These are phyloP conservation scores for Stylosanthes scabra DNA, from an alignment of 331 rosid genomes.

Conservation along the genomic window DNA sequence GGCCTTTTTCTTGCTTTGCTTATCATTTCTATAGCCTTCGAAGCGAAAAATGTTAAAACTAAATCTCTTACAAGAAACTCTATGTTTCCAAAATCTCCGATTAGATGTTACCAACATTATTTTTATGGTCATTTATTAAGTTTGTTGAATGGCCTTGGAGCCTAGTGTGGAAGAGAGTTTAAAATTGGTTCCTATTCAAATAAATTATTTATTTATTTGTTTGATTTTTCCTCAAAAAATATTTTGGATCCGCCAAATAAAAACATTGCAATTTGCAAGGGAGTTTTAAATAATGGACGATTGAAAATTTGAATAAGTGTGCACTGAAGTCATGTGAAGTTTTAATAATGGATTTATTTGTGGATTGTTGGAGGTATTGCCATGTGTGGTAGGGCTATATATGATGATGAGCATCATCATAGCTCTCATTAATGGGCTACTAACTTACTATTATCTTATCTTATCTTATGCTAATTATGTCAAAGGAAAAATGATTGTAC, in stretches of 20 bases:
- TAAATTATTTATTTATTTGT: too few species aligned
- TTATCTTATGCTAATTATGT: background rate
- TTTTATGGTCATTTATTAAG: background rate
- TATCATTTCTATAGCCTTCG: background rate
- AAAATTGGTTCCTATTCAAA: background rate
- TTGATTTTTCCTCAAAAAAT: too few species aligned
- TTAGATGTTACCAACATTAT: background rate
- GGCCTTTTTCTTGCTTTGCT: background rate
- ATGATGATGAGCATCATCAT: background rate
- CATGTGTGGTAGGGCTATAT: background rate
- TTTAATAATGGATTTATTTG: background rate
- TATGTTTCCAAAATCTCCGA: background rate
- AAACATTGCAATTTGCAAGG: background rate
- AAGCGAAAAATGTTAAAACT: background rate
- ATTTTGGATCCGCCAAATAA: background rate
- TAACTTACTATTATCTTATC: background rate
- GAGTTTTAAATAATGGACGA: background rate
- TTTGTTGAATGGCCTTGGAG: background rate
- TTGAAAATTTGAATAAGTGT: background rate
- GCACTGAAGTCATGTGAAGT: slow-evolving; percentile 18
- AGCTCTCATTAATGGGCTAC: background rate
- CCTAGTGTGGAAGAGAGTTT: background rate
- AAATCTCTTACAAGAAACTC: background rate
- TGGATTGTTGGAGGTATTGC: background rate
- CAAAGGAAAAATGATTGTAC: background rate